Evolutionary conservation across 2,329 filamentous ascomycete genomes (phyloP).

Genomic region (Esteya vermicola): DNA sequence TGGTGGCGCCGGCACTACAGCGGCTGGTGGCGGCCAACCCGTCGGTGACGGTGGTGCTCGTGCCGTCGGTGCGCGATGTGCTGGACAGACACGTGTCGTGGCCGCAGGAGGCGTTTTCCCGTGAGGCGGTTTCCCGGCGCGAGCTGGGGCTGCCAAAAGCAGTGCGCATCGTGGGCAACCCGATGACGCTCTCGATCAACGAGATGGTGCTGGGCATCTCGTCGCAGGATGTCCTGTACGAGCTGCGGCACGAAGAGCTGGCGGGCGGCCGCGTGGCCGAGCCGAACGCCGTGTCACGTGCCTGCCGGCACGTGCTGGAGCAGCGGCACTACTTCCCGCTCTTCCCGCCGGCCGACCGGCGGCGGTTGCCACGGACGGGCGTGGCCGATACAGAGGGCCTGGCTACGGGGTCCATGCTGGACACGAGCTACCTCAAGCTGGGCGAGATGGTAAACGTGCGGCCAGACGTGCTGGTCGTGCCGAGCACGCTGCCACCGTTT

Average conservation of each 20-base stretch:
- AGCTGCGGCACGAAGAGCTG: constrained; percentile 63
- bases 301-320: constrained; percentile 67
- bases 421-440: constrained; percentile 72
- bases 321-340: constrained; percentile 86
- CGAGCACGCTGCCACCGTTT: constrained; percentile 73
- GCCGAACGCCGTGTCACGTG: constrained; percentile 51
- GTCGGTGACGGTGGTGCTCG: constrained; percentile 63
- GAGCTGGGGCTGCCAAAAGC: constrained; percentile 69
- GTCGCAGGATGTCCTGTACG: constrained; percentile 70
- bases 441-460: constrained; percentile 80
- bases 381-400: constrained; percentile 42
- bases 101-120: constrained; percentile 53
- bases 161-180: constrained; percentile 71
- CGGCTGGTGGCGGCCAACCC: constrained; percentile 58
- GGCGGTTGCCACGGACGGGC: constrained; percentile 50
- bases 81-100: constrained; percentile 76
- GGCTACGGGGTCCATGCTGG: constrained; percentile 63
- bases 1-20: constrained; percentile 61
- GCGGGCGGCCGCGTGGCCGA: constrained; percentile 36
- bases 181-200: constrained; percentile 79
- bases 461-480: constrained; percentile 73
- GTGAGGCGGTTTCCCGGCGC: constrained; percentile 47
- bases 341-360: constrained; percentile 64
- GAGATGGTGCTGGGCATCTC: constrained; percentile 72
- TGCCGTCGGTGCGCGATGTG: constrained; percentile 71